These are phyloP conservation scores for Monosporozyma unispora DNA, from an alignment of 805 yeast genomes.

Conservation along the genomic window DNA sequence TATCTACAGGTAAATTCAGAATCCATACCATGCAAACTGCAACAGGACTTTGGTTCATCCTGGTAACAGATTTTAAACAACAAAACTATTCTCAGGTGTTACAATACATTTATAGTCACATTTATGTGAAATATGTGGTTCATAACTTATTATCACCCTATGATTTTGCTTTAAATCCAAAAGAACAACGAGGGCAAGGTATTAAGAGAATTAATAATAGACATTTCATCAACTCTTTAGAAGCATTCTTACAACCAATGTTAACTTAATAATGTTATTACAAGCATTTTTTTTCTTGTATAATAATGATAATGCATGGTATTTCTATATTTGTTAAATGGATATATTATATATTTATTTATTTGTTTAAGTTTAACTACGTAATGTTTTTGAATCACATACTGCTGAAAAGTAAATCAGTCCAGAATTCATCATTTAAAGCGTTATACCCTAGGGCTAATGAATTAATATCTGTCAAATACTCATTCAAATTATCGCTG, in stretches of 20 bases:
- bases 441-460: constrained; percentile 44
- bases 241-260: constrained; percentile 27
- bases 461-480: constrained; percentile 30
- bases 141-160: constrained; percentile 25
- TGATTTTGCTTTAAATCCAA: constrained; percentile 25
- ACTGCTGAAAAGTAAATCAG: constrained; percentile 33
- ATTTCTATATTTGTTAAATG: neutral
- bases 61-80: constrained; percentile 53
- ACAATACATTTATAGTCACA: constrained; percentile 26
- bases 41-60: constrained; percentile 65
- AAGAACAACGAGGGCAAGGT: constrained; percentile 28
- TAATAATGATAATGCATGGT: neutral
- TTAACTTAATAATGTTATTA: constrained; percentile 11
- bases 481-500: constrained; percentile 24
- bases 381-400: constrained; percentile 5
- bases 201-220: constrained; percentile 24
- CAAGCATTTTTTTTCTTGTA: neutral
- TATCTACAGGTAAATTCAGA: constrained; percentile 67
- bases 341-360: neutral
- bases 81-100: constrained; percentile 22
- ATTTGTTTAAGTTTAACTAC: neutral
- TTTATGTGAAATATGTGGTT: constrained; percentile 25
- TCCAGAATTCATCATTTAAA: constrained; percentile 65
- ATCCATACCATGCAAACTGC: constrained; percentile 76
- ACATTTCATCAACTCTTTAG: constrained; percentile 21